Percentiles rank a stretch among this genome's conserved stretches.
Evolutionary conservation across 352 stramenopile genomes (phyloP).

Genomic region (Globisporangium carolinianum): DNA sequence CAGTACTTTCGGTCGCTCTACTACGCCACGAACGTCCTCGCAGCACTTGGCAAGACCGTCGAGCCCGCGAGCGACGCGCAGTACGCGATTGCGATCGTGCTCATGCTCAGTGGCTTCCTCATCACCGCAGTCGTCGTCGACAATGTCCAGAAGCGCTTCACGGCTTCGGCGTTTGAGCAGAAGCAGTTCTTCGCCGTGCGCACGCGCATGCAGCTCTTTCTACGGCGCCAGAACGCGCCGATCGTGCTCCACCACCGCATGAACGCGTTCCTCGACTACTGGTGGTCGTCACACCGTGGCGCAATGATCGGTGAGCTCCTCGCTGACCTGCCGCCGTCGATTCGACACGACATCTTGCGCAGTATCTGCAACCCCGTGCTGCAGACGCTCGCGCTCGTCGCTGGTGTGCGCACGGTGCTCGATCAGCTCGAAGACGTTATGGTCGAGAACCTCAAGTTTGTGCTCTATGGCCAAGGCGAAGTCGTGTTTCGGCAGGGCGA

Average conservation of each 20-base stretch:
- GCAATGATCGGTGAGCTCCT: constrained; percentile 32
- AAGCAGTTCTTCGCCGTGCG: constrained; percentile 36
- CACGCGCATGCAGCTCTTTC: constrained; percentile 30
- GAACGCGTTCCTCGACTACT: constrained; percentile 38
- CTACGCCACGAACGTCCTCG: constrained; percentile 21
- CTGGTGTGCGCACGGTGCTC: constrained; percentile 10
- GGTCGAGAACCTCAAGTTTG: constrained; percentile 29
- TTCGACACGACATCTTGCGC: constrained; percentile 23
- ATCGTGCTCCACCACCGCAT: constrained; percentile 30
- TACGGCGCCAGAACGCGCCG: constrained; percentile 30
- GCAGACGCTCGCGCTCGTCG: constrained; percentile 22
- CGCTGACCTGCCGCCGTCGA: constrained; percentile 17
- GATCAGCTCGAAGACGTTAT: constrained; percentile 28
- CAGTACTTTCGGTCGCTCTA: constrained; percentile 28
- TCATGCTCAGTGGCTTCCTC: constrained; percentile 41
- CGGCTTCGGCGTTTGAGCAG: constrained; percentile 31
- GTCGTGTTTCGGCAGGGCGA: constrained; percentile 28
- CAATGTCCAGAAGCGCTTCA: constrained; percentile 40
- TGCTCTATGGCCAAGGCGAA: constrained; percentile 34
- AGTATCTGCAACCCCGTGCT: constrained; percentile 27
- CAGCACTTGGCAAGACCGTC: constrained; percentile 19
- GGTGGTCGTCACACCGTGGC: constrained; percentile 37
- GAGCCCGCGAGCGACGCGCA: constrained; percentile 27
- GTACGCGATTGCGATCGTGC: constrained; percentile 21
- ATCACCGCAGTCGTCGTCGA: constrained; percentile 36